phyloP scores from a whole-genome alignment of 306 rosid species.

The Erythrophleum fordii region DNA sequence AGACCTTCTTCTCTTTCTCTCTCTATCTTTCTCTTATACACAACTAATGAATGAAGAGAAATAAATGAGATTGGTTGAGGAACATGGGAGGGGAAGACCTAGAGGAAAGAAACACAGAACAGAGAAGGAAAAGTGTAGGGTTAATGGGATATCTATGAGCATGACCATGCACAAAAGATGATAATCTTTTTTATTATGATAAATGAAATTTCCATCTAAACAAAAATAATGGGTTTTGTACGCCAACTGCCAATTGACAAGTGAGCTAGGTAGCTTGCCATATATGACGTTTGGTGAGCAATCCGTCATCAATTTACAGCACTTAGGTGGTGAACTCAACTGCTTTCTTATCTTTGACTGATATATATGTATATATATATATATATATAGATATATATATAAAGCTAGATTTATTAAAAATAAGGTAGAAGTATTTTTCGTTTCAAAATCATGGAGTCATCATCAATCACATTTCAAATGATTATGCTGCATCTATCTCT shows the following conservation, averaged over 20 bases:
- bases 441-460: not conserved
- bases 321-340: constrained; percentile 39
- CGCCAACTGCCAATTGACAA: constrained; percentile 23
- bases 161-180: not conserved
- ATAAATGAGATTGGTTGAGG: constrained; percentile 93
- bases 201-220: not conserved
- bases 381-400: too few relatives aligned
- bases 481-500: not conserved
- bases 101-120: not conserved
- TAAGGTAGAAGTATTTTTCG: too few relatives aligned
- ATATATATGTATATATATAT: too few relatives aligned
- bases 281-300: constrained; percentile 59
- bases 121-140: not conserved
- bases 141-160: not conserved
- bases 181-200: not conserved
- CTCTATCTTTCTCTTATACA: not conserved
- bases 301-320: constrained; percentile 61
- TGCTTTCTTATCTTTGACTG: constrained; percentile 29
- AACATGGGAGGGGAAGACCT: constrained; percentile 41
- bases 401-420: too few relatives aligned
- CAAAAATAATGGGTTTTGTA: not conserved
- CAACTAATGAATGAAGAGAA: constrained; percentile 55
- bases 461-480: not conserved
- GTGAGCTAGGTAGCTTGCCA: constrained; percentile 44
- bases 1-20: not conserved